phyloP scores from a whole-genome alignment of 179 eudicot genomes.

The Spergularia azorica region DNA sequence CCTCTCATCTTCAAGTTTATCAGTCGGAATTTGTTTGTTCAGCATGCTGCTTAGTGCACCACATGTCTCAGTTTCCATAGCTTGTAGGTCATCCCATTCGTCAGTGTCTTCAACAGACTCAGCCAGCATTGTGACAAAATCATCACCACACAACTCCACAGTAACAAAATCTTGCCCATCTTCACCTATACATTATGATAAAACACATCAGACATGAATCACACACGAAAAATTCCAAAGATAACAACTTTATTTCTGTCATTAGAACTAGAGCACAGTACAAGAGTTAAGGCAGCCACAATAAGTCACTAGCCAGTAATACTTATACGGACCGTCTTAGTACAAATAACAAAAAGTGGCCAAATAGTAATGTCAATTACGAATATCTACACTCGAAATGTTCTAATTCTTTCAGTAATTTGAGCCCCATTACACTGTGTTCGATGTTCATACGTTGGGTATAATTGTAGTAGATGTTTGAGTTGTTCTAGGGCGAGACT shows the following conservation, averaged over 20 bases:
- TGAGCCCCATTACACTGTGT: not conserved
- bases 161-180: conserved; percentile 86
- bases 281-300: not conserved
- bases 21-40: conserved; percentile 40
- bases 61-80: conserved; percentile 87
- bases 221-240: not conserved
- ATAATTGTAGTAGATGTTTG: not conserved
- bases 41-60: conserved; percentile 67
- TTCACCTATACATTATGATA: conserved; percentile 55
- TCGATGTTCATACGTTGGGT: not conserved
- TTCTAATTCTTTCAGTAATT: not conserved
- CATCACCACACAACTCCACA: conserved; percentile 96
- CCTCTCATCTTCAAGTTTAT: conserved; percentile 29
- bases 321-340: not conserved
- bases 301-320: not conserved
- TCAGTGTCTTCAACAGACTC: conserved; percentile 76
- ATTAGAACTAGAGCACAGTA: not conserved
- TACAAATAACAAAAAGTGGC: not conserved
- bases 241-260: not conserved
- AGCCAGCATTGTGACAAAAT: conserved; percentile 80
- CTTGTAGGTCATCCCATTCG: conserved; percentile 95
- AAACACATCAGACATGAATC: not conserved
- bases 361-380: not conserved
- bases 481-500: not conserved
- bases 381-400: not conserved